Percentiles rank a stretch among this genome's conserved stretches.
phyloP scores from a whole-genome alignment of 1,284 basidiomycete species.

The Ceratorhiza oryzae-sativae region DNA sequence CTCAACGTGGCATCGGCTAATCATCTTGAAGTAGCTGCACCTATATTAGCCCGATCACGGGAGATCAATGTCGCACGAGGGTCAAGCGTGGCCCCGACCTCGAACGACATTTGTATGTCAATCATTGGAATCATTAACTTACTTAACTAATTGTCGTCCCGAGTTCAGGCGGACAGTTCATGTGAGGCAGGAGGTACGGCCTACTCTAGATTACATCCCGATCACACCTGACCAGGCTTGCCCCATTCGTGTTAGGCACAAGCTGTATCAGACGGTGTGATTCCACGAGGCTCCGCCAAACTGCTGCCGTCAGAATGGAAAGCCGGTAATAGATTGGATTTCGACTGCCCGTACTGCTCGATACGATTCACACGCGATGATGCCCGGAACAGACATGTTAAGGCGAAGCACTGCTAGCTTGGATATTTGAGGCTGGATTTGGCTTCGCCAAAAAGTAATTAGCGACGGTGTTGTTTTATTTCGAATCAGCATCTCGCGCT shows the following conservation, averaged over 20 bases:
- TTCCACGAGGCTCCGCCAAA: background rate
- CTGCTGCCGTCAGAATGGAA: background rate
- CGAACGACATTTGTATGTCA: slow-evolving; percentile 3
- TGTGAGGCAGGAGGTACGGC: background rate
- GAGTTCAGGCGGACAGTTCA: too few relatives aligned
- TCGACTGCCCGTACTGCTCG: too few relatives aligned
- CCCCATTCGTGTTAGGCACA: background rate
- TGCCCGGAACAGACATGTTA: slow-evolving; percentile 4
- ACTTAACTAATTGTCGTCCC: too few relatives aligned
- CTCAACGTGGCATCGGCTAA: background rate
- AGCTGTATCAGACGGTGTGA: background rate
- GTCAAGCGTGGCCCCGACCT: too few relatives aligned
- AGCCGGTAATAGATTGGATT: background rate
- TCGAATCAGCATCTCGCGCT: too few relatives aligned
- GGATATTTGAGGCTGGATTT: too few relatives aligned
- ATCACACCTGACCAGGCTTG: background rate
- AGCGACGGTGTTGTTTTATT: too few relatives aligned
- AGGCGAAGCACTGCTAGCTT: background rate
- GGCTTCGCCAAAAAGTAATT: too few relatives aligned
- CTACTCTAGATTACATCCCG: too few relatives aligned
- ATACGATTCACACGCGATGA: background rate
- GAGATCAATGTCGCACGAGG: too few relatives aligned
- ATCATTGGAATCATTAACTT: background rate
- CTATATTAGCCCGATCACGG: background rate
- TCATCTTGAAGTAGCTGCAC: background rate